Evolutionary conservation across 257 asterid genomes (phyloP).

Genomic region (Solanum piurae): DNA sequence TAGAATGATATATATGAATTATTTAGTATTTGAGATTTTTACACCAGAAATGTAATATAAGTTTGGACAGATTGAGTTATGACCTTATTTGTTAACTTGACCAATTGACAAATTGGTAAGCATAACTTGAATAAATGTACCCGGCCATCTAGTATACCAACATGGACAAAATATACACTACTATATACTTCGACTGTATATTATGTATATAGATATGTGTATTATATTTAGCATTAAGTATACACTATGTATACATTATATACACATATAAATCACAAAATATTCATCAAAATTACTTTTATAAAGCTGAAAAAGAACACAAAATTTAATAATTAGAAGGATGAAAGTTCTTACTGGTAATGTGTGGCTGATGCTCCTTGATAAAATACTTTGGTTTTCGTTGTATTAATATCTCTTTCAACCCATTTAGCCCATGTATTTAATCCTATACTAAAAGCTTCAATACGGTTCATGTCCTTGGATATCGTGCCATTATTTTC

Average conservation of each 20-base stretch:
- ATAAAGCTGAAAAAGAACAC: not conserved
- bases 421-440: conserved; percentile 62
- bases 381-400: conserved; percentile 44
- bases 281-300: not conserved
- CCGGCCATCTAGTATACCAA: not conserved
- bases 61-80: not conserved
- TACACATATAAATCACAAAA: not conserved
- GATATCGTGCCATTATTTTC: conserved; percentile 20
- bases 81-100: not conserved
- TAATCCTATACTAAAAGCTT: conserved; percentile 35
- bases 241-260: not conserved
- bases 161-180: not conserved
- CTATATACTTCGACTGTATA: not conserved
- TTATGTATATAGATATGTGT: not conserved
- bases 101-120: not conserved
- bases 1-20: not conserved
- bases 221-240: not conserved
- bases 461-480: conserved; percentile 65
- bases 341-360: conserved; percentile 32
- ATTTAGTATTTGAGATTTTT: not conserved
- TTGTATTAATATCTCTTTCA: conserved; percentile 17
- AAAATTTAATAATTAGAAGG: not conserved
- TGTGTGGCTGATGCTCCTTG: conserved; percentile 60
- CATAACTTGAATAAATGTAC: not conserved
- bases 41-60: not conserved